Evolutionary conservation across 2,329 filamentous ascomycete genomes (phyloP).

Genomic region (Bertia moriformis): DNA sequence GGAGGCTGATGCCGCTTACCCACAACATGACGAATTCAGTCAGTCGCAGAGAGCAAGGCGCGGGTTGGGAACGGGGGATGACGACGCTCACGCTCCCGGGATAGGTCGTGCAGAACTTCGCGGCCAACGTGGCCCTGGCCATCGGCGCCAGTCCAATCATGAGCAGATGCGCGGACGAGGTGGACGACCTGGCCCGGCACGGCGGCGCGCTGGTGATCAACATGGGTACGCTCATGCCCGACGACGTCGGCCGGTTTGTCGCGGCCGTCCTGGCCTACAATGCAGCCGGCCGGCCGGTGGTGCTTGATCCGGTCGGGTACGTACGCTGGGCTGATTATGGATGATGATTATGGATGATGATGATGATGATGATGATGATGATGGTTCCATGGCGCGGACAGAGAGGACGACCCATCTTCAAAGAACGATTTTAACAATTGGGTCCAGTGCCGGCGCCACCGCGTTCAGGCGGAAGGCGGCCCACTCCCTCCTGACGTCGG

Average conservation of each 20-base stretch:
- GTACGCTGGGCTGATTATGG: conserved; percentile 9
- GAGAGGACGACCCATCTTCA: conserved; percentile 1
- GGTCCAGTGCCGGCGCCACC: conserved; percentile 59
- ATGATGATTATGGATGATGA: not conserved
- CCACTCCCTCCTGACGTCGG: conserved; percentile 52
- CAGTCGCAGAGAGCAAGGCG: too few species aligned
- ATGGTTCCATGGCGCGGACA: conserved; percentile 2
- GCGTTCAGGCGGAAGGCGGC: conserved; percentile 57
- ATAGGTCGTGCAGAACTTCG: conserved; percentile 76
- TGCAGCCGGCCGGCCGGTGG: conserved; percentile 53
- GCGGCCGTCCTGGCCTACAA: conserved; percentile 75
- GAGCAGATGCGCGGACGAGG: conserved; percentile 76
- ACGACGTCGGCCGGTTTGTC: conserved; percentile 56
- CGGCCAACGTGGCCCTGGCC: conserved; percentile 75
- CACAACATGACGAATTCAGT: conserved; percentile 96
- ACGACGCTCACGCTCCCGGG: too few species aligned
- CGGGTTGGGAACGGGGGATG: too few species aligned
- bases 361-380: not conserved
- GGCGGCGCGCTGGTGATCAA: conserved; percentile 76
- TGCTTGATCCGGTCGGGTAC: conserved; percentile 79
- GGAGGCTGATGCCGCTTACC: conserved; percentile 53
- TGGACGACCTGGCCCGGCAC: conserved; percentile 61
- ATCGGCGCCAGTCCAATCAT: conserved; percentile 86
- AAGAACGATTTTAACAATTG: not conserved
- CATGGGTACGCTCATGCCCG: conserved; percentile 80